A percentile compares a stretch with the other conserved stretches of the same genome.
These are phyloP conservation scores for Malus hybrid DNA, from an alignment of 331 rosid genomes.

Conservation along the genomic window DNA sequence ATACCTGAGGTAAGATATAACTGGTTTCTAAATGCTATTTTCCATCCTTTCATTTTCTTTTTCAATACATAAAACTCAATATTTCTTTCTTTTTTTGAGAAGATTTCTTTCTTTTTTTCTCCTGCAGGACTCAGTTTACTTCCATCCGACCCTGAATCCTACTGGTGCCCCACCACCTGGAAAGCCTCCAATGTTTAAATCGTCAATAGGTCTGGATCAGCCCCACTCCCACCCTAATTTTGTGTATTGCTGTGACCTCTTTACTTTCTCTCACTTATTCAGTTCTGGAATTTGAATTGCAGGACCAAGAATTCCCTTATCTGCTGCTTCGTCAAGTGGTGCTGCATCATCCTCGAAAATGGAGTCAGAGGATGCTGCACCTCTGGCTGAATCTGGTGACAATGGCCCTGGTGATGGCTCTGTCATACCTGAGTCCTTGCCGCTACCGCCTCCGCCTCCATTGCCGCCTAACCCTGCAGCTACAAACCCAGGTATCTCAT, in stretches of 20 bases:
- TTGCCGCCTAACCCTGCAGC: constrained; percentile 77
- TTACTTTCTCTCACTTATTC: not conserved
- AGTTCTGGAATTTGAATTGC: constrained; percentile 25
- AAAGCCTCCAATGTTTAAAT: constrained; percentile 95
- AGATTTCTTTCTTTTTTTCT: too few relatives aligned
- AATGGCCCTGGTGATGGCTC: constrained; percentile 49
- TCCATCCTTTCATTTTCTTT: not conserved
- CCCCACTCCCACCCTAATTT: not conserved
- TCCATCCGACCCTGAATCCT: constrained; percentile 87
- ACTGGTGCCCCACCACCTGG: constrained; percentile 99
- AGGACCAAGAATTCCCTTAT: constrained; percentile 93
- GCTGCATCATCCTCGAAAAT: constrained; percentile 59
- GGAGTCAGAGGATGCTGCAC: constrained; percentile 59
- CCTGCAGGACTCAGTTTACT: constrained; percentile 88
- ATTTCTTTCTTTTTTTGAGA: not conserved
- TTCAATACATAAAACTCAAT: not conserved
- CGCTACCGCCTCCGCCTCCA: constrained; percentile 96
- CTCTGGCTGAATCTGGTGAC: constrained; percentile 49
- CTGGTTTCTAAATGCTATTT: constrained; percentile 13
- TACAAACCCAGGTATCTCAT: constrained; percentile 43
- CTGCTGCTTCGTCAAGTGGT: constrained; percentile 71
- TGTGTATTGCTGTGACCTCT: not conserved
- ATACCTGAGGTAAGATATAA: constrained; percentile 69
- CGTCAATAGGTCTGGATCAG: constrained; percentile 59
- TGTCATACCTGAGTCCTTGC: constrained; percentile 62